Evolutionary conservation across 2,329 filamentous ascomycete species (phyloP).

Genomic region (Talaromyces albobiverticillius): DNA sequence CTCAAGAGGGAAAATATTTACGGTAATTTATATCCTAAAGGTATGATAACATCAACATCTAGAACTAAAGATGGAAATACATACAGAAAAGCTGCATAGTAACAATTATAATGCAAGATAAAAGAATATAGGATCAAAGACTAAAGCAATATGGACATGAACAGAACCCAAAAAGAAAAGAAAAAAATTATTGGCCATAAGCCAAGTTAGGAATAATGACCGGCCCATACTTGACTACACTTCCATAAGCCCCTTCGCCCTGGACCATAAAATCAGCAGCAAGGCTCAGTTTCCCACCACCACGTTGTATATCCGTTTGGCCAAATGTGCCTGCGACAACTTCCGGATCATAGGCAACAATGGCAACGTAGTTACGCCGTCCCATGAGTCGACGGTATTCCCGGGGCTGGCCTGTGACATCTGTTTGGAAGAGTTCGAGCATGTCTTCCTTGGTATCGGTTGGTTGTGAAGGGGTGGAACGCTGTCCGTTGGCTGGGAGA

Average conservation of each 20-base stretch:
- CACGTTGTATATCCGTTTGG: constrained; percentile 26
- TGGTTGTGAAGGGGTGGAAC: constrained; percentile 61
- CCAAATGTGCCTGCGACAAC: constrained; percentile 54
- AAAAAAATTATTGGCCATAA: constrained; percentile 17
- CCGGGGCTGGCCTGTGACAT: constrained; percentile 76
- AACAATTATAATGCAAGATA: not conserved
- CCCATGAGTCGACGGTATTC: constrained; percentile 93
- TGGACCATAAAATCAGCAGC: constrained; percentile 98
- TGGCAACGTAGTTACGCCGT: constrained; percentile 84
- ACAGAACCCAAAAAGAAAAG: not conserved
- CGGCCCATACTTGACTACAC: constrained; percentile 92
- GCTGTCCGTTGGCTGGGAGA: constrained; percentile 81
- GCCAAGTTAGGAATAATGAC: constrained; percentile 89
- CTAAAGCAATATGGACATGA: not conserved
- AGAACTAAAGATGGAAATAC: not conserved
- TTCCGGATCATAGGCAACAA: constrained; percentile 92
- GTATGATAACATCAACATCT: not conserved
- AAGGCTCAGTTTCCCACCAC: constrained; percentile 65
- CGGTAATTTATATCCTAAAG: no score
- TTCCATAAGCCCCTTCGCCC: constrained; percentile 75
- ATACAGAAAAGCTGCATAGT: not conserved
- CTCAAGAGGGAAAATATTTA: no score
- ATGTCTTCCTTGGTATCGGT: constrained; percentile 98
- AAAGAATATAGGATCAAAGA: not conserved
- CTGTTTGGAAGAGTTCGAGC: constrained; percentile 99